Percentiles rank a stretch among this genome's conserved stretches.
Evolutionary conservation across 163 green algal species (phyloP).

Genomic region (Scenedesmus sp.): DNA sequence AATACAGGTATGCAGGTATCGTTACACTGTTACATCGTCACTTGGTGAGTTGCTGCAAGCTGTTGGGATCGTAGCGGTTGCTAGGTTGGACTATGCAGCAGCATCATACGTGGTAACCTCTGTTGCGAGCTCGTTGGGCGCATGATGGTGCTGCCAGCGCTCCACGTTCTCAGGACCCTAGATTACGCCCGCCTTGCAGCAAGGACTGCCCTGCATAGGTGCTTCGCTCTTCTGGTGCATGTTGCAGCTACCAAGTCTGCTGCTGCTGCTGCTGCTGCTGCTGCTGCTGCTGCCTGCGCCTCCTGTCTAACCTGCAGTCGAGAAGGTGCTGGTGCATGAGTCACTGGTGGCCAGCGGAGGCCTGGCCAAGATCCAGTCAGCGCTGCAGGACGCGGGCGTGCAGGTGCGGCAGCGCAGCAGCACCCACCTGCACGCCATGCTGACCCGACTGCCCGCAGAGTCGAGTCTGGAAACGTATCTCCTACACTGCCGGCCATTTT

Average conservation of each 20-base stretch:
- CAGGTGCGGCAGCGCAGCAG: conserved; percentile 48
- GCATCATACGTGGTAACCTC: no score
- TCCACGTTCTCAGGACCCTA: no score
- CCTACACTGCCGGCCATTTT: no score
- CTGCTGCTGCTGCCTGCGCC: neutral
- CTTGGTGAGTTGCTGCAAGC: conserved; percentile 63
- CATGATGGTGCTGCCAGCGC: no score
- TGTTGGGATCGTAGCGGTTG: conserved; percentile 81
- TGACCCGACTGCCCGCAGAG: no score
- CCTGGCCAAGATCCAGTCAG: conserved; percentile 52
- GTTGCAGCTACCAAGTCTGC: neutral
- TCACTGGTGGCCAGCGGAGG: conserved; percentile 53
- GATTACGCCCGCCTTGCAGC: no score
- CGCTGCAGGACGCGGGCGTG: conserved; percentile 76
- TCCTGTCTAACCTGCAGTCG: neutral
- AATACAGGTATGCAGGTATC: conserved; percentile 92
- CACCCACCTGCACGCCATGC: neutral
- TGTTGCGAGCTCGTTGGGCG: no score
- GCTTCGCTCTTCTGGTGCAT: neutral
- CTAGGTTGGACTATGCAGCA: conserved; percentile 94
- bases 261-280: neutral
- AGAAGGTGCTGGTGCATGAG: conserved; percentile 85
- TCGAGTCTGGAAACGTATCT: no score
- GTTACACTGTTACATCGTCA: no score
- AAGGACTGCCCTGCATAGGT: no score